Conservation (phyloP, 108 stramenopile genomes). For the Cyclotella atomus region DNA sequence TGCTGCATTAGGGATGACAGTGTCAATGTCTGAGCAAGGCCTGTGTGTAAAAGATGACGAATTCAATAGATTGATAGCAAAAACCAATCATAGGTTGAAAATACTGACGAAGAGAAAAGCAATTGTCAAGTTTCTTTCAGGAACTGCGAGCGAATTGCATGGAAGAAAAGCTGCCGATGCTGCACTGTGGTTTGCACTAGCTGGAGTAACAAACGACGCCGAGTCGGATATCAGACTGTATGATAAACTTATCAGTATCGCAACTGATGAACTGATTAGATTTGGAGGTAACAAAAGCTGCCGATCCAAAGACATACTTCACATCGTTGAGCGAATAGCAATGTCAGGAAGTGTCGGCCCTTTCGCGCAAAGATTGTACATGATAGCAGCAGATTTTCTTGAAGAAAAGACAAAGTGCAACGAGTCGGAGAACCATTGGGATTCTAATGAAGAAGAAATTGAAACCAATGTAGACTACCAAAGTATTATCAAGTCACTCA, state of each 20-base stretch:
- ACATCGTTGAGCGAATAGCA: slow-evolving; percentile 67
- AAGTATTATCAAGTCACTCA: slow-evolving; percentile 27
- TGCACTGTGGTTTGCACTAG: slow-evolving; percentile 80
- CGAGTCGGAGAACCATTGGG: not conserved
- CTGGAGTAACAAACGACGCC: slow-evolving; percentile 42
- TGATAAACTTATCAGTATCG: slow-evolving; percentile 50
- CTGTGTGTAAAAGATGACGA: slow-evolving; percentile 15
- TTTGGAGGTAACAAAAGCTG: slow-evolving; percentile 64
- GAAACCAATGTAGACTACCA: slow-evolving; percentile 22
- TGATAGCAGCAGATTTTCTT: slow-evolving; percentile 47
- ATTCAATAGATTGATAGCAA: slow-evolving; percentile 22
- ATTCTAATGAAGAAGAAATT: slow-evolving; percentile 17
- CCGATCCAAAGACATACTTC: slow-evolving; percentile 65
- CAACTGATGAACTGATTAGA: slow-evolving; percentile 59
- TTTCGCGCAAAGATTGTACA: slow-evolving; percentile 12
- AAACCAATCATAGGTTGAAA: slow-evolving; percentile 34
- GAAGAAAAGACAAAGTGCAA: slow-evolving; percentile 30
- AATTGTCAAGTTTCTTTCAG: slow-evolving; percentile 4
- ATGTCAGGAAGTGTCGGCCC: slow-evolving; percentile 56
- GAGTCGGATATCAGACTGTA: slow-evolving; percentile 37
- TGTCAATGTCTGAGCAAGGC: slow-evolving; percentile 45
- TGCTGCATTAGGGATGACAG: slow-evolving; percentile 62
- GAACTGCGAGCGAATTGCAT: slow-evolving; percentile 42
- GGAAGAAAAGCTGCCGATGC: slow-evolving; percentile 86
- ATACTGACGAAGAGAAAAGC: slow-evolving; percentile 25